A percentile compares a stretch with the other conserved stretches of the same genome.
Conservation (phyloP, 2,329 filamentous ascomycete species). For the Triangularia verruculosa region DNA sequence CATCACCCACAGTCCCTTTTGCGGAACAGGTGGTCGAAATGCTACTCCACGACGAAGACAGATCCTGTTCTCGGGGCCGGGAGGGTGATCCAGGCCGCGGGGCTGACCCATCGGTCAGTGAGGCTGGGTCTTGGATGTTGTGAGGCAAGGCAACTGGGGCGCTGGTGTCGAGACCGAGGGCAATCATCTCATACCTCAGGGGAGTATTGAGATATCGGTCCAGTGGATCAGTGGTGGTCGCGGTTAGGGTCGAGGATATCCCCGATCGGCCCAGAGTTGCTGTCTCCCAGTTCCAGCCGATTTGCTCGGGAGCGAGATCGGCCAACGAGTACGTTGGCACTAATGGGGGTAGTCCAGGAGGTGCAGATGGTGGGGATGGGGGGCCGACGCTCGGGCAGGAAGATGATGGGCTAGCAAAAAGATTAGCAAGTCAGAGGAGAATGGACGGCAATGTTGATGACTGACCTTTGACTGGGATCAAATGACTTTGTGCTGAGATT, state of each 20-base stretch:
- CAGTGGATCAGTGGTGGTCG: not conserved
- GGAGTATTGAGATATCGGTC: conserved; percentile 6
- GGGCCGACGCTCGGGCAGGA: not conserved
- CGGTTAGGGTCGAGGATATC: not conserved
- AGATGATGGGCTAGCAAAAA: not conserved
- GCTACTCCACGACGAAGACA: no score
- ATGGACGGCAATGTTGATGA: not conserved
- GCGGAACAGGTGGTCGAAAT: no score
- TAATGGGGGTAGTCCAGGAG: not conserved
- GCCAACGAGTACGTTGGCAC: not conserved
- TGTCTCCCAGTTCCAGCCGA: not conserved
- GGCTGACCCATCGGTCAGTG: no score
- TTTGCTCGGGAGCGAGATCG: not conserved
- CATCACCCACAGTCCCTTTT: no score
- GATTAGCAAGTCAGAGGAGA: not conserved
- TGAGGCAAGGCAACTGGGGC: no score
- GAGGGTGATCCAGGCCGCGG: no score
- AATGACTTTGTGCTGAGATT: no score
- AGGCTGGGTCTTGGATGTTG: no score
- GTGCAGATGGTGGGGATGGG: not conserved
- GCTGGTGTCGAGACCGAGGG: not conserved
- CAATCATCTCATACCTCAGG: conserved; percentile 8
- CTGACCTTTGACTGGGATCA: not conserved
- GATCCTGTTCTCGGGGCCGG: no score
- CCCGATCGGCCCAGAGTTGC: not conserved